phyloP scores from a whole-genome alignment of 2,329 filamentous ascomycete species.

The Alternaria gaisen region DNA sequence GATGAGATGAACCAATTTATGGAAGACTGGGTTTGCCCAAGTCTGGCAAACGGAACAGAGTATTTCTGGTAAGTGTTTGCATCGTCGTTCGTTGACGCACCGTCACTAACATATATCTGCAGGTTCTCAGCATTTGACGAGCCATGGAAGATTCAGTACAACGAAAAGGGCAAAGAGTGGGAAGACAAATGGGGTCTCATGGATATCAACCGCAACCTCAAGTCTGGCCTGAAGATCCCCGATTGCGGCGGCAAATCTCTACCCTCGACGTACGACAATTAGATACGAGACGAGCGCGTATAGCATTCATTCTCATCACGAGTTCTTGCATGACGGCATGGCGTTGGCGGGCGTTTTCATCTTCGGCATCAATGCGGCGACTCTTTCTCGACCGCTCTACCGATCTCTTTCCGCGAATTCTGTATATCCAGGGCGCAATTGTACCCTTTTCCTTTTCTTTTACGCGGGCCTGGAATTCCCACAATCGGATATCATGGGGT shows the following conservation, averaged over 20 bases:
- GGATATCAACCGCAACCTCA: constrained; percentile 84
- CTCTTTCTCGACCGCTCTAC: constrained; percentile 6
- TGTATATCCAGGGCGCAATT: constrained; percentile 25
- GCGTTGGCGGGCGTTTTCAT: constrained; percentile 34
- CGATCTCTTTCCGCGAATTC: constrained; percentile 10
- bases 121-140: constrained; percentile 96
- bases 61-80: constrained; percentile 80
- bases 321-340: constrained; percentile 35
- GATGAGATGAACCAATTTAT: constrained; percentile 86
- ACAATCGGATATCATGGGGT: background rate
- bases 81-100: background rate
- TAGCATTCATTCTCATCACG: constrained; percentile 14
- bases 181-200: constrained; percentile 96
- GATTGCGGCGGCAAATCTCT: constrained; percentile 78
- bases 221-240: constrained; percentile 83
- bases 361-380: constrained; percentile 20
- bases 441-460: constrained; percentile 2
- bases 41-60: constrained; percentile 81
- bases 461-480: constrained; percentile 1
- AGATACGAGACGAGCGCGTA: constrained; percentile 8
- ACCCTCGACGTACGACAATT: constrained; percentile 18
- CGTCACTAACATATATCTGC: constrained; percentile 12
- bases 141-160: constrained; percentile 86
- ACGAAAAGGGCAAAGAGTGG: constrained; percentile 74
- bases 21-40: constrained; percentile 82